These are phyloP conservation scores for Podila epicladia DNA, from an alignment of 192 early-diverging fungal species.

Conservation along the genomic window DNA sequence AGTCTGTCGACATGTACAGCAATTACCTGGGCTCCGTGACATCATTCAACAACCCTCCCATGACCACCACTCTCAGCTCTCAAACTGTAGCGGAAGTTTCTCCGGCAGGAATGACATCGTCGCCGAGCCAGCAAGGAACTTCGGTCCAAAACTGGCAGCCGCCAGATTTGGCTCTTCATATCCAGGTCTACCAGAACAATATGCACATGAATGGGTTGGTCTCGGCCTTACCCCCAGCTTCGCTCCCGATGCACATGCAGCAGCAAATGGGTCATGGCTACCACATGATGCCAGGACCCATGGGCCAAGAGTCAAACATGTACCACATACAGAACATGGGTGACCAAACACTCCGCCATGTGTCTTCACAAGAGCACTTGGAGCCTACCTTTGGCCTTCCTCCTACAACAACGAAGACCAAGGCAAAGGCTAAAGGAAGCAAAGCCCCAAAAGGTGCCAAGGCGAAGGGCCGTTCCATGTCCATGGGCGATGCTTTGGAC, in stretches of 20 bases:
- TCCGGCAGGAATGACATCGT: conserved; percentile 3
- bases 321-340: conserved; percentile 26
- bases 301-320: conserved; percentile 17
- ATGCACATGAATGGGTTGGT: conserved; percentile 33
- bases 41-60: conserved; percentile 10
- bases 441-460: conserved; percentile 12
- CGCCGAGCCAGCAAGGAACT: conserved; percentile 18
- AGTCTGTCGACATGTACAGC: conserved; percentile 50
- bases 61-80: conserved; percentile 6
- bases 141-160: conserved; percentile 51
- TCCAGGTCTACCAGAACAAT: conserved; percentile 42
- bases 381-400: conserved; percentile 21
- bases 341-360: conserved; percentile 31
- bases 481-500: conserved; percentile 43
- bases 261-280: conserved; percentile 20
- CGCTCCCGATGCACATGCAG: conserved; percentile 43
- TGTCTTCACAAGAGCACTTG: conserved; percentile 34
- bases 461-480: conserved; percentile 40
- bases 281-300: conserved; percentile 3
- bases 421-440: conserved; percentile 4
- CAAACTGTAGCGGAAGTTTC: neutral
- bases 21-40: conserved; percentile 21
- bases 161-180: conserved; percentile 45
- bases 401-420: conserved; percentile 12
- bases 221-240: conserved; percentile 23